A percentile compares a stretch with the other conserved stretches of the same genome.
Conservation (phyloP, 2,329 filamentous ascomycete genomes). For the Aspergillus caelatus region DNA sequence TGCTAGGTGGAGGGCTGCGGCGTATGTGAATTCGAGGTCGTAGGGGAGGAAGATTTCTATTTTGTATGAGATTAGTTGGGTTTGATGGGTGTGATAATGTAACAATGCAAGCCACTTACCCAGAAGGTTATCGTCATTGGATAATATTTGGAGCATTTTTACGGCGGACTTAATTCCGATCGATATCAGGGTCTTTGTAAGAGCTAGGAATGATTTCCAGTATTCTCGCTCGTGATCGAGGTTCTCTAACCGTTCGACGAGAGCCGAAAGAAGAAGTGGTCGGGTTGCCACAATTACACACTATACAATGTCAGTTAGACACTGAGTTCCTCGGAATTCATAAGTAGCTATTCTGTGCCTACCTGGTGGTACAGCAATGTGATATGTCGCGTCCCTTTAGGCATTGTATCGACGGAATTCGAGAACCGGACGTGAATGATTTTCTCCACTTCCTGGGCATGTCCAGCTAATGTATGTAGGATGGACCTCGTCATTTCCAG, state of each 20-base stretch:
- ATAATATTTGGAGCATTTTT: constrained; percentile 45
- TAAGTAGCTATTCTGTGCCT: neutral
- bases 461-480: constrained; percentile 39
- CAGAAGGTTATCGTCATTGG: constrained; percentile 39
- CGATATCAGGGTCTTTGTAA: constrained; percentile 40
- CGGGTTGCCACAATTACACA: constrained; percentile 47
- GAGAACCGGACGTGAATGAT: constrained; percentile 39
- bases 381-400: constrained; percentile 42
- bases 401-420: constrained; percentile 39
- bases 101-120: constrained; percentile 27
- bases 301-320: neutral
- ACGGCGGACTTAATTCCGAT: constrained; percentile 47
- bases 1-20: constrained; percentile 37
- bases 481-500: constrained; percentile 41
- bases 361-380: constrained; percentile 46
- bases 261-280: constrained; percentile 41
- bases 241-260: constrained; percentile 41
- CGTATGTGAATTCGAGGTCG: constrained; percentile 44
- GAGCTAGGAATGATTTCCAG: constrained; percentile 36
- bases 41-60: constrained; percentile 43
- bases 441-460: constrained; percentile 44
- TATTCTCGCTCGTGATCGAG: constrained; percentile 30
- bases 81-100: rapidly evolving
- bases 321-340: rapidly evolving
- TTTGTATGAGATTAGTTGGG: neutral